Evolutionary conservation across 2,329 filamentous ascomycete genomes (phyloP), one percentile per base, ranked within the genome.

Genomic region (Cordyceps fumosorosea): DNA sequence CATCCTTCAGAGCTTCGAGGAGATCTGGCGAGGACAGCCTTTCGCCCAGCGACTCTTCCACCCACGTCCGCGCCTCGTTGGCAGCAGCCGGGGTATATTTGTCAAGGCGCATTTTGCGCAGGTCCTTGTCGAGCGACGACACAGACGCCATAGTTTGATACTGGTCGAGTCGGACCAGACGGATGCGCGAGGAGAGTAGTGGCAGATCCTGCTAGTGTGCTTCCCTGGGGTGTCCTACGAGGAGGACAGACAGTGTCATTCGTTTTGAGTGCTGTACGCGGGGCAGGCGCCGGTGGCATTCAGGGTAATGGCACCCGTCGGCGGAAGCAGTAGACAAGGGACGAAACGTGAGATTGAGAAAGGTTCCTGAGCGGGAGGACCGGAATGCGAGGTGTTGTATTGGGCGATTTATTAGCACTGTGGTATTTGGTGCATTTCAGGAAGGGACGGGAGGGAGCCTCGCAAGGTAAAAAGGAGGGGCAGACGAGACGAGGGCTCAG

Each of bases 81-180:
- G 92, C 93, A 47, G 93, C 93, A 69, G 89, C 86, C 24, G 92
- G 91, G 1, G 93, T 98, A 77, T 96, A 98, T 77, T 93, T 90
- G 64, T 93, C 90, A 70, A 96, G 82, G 76, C 95, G 93, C 83
- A 98, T 77, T 74, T 88, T 92, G 82, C 91, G 90, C 86, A 99
- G 83, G 80, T 99, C 95, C 76, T 93, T 93, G 77, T 98, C 95
- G 64, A 99, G 81, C 66, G 91, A 96, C 66, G 91, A 85, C 37
- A 98, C 93, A 45, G 93, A 96, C 69, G 93, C 93, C 93, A 98
- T 98, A 65, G 60, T 72, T 66, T 16, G 29, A 24, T 24, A 20
- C 5, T 20, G 4, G n/a, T 47, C 5, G 11, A 26, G 34, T 29
- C 47, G 29, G 18, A 5, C 6, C 24, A 16, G 34, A 16, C n/a